phyloP scores from a whole-genome alignment of 2,329 filamentous ascomycete genomes.

The Metarhizium guizhouense region DNA sequence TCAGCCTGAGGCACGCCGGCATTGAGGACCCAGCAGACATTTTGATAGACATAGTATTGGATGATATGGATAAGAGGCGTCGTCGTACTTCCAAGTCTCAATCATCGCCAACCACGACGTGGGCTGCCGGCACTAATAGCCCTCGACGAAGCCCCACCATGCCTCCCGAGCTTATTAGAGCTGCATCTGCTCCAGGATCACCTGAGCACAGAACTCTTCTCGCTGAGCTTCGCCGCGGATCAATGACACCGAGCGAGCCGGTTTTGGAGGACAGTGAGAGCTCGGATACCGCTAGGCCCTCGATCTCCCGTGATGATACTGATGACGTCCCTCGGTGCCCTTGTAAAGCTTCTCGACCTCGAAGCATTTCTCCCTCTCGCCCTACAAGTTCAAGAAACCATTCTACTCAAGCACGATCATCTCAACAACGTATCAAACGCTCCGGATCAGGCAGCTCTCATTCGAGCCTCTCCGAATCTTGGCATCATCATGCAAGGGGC shows the following conservation, averaged over 20 bases:
- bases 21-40: slow-evolving; percentile 88
- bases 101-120: slow-evolving; percentile 66
- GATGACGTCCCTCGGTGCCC: slow-evolving; percentile 36
- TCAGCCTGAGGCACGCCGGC: slow-evolving; percentile 79
- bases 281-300: slow-evolving; percentile 26
- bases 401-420: slow-evolving; percentile 56
- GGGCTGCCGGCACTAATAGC: slow-evolving; percentile 47
- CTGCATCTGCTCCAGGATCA: slow-evolving; percentile 60
- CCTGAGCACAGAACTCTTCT: slow-evolving; percentile 39
- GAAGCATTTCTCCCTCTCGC: slow-evolving; percentile 75
- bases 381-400: slow-evolving; percentile 67
- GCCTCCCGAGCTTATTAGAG: slow-evolving; percentile 57
- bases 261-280: slow-evolving; percentile 32
- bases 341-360: slow-evolving; percentile 41
- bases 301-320: slow-evolving; percentile 35
- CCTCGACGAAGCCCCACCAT: slow-evolving; percentile 54
- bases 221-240: slow-evolving; percentile 48
- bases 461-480: slow-evolving; percentile 60
- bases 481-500: slow-evolving; percentile 52
- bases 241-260: slow-evolving; percentile 45
- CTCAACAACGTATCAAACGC: slow-evolving; percentile 71
- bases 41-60: slow-evolving; percentile 84
- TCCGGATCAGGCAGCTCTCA: slow-evolving; percentile 91
- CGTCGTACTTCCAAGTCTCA: slow-evolving; percentile 81
- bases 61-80: slow-evolving; percentile 90